Conservation (phyloP, 2,329 filamentous ascomycete species). For the Paraphaeosphaeria sporulosa region DNA sequence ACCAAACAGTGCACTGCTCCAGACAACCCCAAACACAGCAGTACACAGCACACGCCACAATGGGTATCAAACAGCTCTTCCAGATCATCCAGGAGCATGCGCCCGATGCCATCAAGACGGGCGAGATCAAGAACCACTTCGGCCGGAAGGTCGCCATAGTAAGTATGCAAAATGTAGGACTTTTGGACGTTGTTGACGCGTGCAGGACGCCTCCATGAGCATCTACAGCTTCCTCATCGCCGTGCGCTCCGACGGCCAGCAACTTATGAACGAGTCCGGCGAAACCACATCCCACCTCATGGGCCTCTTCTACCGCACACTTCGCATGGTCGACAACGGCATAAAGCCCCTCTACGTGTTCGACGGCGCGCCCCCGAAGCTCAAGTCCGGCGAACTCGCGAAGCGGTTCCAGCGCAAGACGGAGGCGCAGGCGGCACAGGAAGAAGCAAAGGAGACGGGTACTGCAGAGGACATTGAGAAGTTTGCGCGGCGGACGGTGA, state of each 20-base stretch:
- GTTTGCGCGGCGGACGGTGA: conserved; percentile 90
- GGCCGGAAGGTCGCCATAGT: conserved; percentile 98
- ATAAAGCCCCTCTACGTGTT: conserved; percentile 99
- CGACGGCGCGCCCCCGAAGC: conserved; percentile 93
- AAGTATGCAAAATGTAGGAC: conserved; percentile 48
- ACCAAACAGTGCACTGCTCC: neutral
- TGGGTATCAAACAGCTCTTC: conserved; percentile 55
- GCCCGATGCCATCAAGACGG: conserved; percentile 93
- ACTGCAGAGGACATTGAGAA: conserved; percentile 98
- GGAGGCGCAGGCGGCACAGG: conserved; percentile 86
- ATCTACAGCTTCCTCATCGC: conserved; percentile 99
- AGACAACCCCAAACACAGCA: neutral
- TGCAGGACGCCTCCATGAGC: conserved; percentile 76
- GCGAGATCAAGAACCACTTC: conserved; percentile 99
- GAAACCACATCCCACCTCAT: conserved; percentile 98
- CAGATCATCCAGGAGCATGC: conserved; percentile 75
- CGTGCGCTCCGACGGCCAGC: conserved; percentile 94
- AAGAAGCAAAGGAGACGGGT: conserved; percentile 96
- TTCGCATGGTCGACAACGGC: conserved; percentile 97
- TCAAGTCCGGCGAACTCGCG: conserved; percentile 96
- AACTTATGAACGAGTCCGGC: conserved; percentile 92
- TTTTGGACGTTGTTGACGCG: conserved; percentile 21
- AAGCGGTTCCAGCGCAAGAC: conserved; percentile 96
- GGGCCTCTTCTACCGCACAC: conserved; percentile 99
- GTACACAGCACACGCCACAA: conserved; percentile 21